Conservation (phyloP, 495 filamentous ascomycete species). For the Penicillium subrubescens region DNA sequence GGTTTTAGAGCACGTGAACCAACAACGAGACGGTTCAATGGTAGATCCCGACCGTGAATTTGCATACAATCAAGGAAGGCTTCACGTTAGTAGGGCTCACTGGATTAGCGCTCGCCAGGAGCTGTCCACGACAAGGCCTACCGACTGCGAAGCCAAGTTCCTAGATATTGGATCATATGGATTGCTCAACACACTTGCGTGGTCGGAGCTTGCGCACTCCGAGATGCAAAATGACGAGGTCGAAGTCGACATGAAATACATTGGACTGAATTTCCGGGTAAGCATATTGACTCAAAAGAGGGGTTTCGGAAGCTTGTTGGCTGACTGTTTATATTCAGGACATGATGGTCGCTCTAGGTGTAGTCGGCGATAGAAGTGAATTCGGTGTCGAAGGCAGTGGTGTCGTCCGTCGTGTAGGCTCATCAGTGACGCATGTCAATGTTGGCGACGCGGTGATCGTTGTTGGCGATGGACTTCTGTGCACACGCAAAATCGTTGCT, state of each 20-base stretch:
- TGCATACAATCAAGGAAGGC: not conserved
- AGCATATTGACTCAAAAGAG: conserved; percentile 7
- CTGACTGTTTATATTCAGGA: conserved; percentile 30
- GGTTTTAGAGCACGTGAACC: not conserved
- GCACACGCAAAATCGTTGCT: not conserved
- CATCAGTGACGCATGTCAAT: conserved; percentile 30
- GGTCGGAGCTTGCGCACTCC: conserved; percentile 13
- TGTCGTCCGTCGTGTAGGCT: conserved; percentile 40
- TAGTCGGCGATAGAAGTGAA: conserved; percentile 27
- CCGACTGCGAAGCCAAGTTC: not conserved
- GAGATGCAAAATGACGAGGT: conserved; percentile 25
- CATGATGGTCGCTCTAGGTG: conserved; percentile 36
- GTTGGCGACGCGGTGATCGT: conserved; percentile 32
- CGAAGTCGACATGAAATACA: conserved; percentile 41
- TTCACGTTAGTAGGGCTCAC: not conserved
- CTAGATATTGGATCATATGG: conserved; percentile 27
- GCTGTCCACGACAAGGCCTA: not conserved
- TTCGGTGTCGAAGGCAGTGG: conserved; percentile 35
- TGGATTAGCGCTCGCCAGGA: not conserved
- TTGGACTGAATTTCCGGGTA: conserved; percentile 47
- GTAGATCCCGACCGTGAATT: not conserved
- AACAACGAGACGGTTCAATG: not conserved
- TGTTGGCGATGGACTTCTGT: not conserved
- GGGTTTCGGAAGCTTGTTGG: too few relatives aligned
- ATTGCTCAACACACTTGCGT: conserved; percentile 27